Conservation (phyloP, 2,329 filamentous ascomycete species). For the Talaromyces sp. region DNA sequence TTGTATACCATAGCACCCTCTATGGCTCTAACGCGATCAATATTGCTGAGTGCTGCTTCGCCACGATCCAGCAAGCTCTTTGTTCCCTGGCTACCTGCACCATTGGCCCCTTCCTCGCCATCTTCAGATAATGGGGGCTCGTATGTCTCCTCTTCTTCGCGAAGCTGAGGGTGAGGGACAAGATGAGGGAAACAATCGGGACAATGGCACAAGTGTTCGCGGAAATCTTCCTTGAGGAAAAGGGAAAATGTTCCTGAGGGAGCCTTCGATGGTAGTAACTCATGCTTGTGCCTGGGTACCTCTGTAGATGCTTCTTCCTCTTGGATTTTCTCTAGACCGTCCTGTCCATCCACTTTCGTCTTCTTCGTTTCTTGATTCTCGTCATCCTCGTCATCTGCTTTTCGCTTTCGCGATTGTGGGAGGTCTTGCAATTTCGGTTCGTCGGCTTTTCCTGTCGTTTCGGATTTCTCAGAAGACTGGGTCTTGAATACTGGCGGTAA, state of each 20-base stretch:
- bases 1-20: constrained; percentile 99
- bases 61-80: constrained; percentile 86
- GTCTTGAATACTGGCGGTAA: constrained; percentile 65
- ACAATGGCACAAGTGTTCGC: constrained; percentile 79
- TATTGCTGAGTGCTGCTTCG: constrained; percentile 84
- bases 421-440: constrained; percentile 23
- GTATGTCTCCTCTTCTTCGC: constrained; percentile 92
- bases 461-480: not conserved
- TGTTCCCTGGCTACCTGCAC: constrained; percentile 63
- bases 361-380: constrained; percentile 39
- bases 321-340: constrained; percentile 33
- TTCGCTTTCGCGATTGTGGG: constrained; percentile 61
- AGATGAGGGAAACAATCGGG: constrained; percentile 73
- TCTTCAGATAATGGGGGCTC: constrained; percentile 80
- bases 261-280: constrained; percentile 54
- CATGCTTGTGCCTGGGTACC: constrained; percentile 58
- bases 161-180: constrained; percentile 70
- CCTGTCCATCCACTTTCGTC: constrained; percentile 46
- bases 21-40: constrained; percentile 90
- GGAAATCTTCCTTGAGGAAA: constrained; percentile 78
- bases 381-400: constrained; percentile 54
- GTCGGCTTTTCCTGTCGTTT: constrained; percentile 20
- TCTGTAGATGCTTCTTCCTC: constrained; percentile 24
- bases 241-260: constrained; percentile 68
- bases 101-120: constrained; percentile 46